A percentile compares a stretch with the other conserved stretches of the same genome.
Conservation (phyloP, 768 basidiomycete genomes). For the Inosperma sp. region DNA sequence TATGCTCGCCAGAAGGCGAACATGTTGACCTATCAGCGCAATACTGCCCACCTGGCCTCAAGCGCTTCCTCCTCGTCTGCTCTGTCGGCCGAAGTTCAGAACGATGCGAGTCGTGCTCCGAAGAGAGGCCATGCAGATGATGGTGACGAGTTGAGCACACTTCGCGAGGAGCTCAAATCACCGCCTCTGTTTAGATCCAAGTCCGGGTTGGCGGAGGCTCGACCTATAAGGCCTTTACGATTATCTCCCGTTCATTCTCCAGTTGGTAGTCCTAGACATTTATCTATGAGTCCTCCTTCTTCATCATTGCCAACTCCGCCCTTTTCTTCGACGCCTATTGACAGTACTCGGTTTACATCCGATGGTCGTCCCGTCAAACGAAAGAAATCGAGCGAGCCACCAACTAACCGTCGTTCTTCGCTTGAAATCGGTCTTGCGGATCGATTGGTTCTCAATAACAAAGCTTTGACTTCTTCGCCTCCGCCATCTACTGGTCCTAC, state of each 20-base stretch:
- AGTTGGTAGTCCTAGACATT: neutral
- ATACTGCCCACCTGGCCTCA: neutral
- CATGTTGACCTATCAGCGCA: slow-evolving; percentile 22
- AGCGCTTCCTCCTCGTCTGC: slow-evolving; percentile 2
- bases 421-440: neutral
- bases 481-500: neutral
- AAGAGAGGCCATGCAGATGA: neutral
- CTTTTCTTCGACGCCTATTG: neutral
- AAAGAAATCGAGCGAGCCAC: slow-evolving; percentile 13
- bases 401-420: neutral
- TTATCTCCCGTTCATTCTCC: slow-evolving; percentile 7
- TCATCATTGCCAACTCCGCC: neutral
- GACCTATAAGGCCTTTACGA: neutral
- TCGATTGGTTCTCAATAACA: neutral
- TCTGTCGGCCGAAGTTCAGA: neutral
- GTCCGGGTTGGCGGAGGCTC: neutral
- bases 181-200: neutral
- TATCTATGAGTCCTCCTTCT: slow-evolving; percentile 2
- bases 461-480: neutral
- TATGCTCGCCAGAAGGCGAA: slow-evolving; percentile 28
- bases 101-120: neutral
- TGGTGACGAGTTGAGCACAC: neutral
- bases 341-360: neutral
- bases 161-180: neutral
- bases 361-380: slow-evolving; percentile 11